Conservation (phyloP, 2,329 filamentous ascomycete genomes). For the Septoria petroselini region DNA sequence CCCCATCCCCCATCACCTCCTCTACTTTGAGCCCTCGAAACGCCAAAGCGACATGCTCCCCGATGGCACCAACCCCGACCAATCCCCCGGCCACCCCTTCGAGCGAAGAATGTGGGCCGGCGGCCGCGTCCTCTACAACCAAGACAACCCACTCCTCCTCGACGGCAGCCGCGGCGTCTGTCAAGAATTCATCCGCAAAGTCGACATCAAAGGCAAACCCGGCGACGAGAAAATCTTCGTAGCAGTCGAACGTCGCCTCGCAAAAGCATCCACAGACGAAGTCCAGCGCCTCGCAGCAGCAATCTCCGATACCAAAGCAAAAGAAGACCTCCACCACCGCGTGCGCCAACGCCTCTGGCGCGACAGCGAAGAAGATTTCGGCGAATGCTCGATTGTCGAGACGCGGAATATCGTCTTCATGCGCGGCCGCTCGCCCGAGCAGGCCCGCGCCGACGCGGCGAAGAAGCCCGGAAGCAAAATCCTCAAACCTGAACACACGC, state of each 20-base stretch:
- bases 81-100: slow-evolving; percentile 71
- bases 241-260: slow-evolving; percentile 55
- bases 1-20: slow-evolving; percentile 72
- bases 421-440: slow-evolving; percentile 47
- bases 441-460: slow-evolving; percentile 36
- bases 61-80: slow-evolving; percentile 81
- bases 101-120: slow-evolving; percentile 84
- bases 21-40: slow-evolving; percentile 77
- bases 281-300: slow-evolving; percentile 37
- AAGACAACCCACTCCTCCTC: slow-evolving; percentile 33
- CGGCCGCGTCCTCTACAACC: slow-evolving; percentile 62
- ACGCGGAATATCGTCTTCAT: slow-evolving; percentile 63
- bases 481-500: slow-evolving; percentile 47
- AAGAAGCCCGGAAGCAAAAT: slow-evolving; percentile 39
- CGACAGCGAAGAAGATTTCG: slow-evolving; percentile 43
- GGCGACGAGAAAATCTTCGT: slow-evolving; percentile 60
- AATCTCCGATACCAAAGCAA: slow-evolving; percentile 39
- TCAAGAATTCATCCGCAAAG: slow-evolving; percentile 49
- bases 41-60: slow-evolving; percentile 61
- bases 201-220: slow-evolving; percentile 50
- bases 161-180: slow-evolving; percentile 43
- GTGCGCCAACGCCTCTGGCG: slow-evolving; percentile 46
- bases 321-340: slow-evolving; percentile 34
- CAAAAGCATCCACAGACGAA: slow-evolving; percentile 32
- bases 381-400: slow-evolving; percentile 53